Evolutionary conservation across 768 basidiomycete species (phyloP).

Genomic region (Mycena haematopus): DNA sequence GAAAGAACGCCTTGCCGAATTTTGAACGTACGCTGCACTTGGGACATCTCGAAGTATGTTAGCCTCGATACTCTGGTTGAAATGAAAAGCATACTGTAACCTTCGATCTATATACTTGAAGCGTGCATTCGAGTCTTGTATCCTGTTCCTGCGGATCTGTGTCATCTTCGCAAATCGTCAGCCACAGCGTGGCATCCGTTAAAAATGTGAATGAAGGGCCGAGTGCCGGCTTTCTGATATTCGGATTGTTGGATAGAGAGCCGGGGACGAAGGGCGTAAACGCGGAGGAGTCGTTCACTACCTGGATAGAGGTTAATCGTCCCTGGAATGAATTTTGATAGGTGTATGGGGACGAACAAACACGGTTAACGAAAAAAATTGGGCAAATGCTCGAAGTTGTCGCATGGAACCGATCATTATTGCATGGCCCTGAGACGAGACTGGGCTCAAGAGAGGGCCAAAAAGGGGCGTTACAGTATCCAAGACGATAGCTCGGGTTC

Average conservation of each 20-base stretch:
- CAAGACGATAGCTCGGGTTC: conserved; percentile 60
- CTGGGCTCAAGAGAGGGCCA: conserved; percentile 64
- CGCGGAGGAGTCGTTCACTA: conserved; percentile 63
- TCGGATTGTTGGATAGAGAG: conserved; percentile 35
- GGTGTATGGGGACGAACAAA: conserved; percentile 52
- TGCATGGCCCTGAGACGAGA: conserved; percentile 79
- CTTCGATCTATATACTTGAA: conserved; percentile 52
- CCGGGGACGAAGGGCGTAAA: conserved; percentile 20
- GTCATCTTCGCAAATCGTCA: conserved; percentile 41
- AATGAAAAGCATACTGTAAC: conserved; percentile 40
- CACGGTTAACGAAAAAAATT: conserved; percentile 50
- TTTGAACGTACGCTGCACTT: conserved; percentile 47
- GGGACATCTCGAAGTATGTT: conserved; percentile 39
- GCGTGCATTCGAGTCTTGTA: conserved; percentile 33
- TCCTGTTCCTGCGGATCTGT: conserved; percentile 10
- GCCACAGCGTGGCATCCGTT: conserved; percentile 79
- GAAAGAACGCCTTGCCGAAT: conserved; percentile 37
- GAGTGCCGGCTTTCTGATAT: conserved; percentile 68
- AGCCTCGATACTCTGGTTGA: conserved; percentile 4
- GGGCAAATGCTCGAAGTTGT: conserved; percentile 59
- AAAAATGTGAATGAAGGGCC: conserved; percentile 79
- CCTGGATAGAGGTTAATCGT: conserved; percentile 42
- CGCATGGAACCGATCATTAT: conserved; percentile 76
- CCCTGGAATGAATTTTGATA: background rate
- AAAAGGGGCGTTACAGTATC: conserved; percentile 72